A percentile compares a stretch with the other conserved stretches of the same genome.
phyloP scores from a whole-genome alignment of 2,329 filamentous ascomycete species.

The Keithomyces neogunnii region DNA sequence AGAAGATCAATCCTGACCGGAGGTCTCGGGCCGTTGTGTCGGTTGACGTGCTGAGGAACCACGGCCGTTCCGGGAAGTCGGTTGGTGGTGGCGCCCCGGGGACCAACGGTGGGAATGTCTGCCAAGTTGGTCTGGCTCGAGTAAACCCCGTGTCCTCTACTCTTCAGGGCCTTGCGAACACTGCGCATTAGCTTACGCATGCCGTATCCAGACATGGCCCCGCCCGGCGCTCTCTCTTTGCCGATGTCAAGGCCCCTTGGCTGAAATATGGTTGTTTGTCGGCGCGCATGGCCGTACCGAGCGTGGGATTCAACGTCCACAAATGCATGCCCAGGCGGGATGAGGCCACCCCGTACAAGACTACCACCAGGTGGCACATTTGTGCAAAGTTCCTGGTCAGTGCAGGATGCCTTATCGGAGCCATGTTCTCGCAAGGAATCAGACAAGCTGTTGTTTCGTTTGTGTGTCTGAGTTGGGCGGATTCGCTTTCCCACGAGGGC shows the following conservation, averaged over 20 bases:
- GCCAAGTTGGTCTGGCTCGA: conserved; percentile 39
- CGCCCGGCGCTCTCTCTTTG: conserved; percentile 41
- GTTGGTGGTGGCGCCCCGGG: conserved; percentile 46
- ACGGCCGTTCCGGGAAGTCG: conserved; percentile 51
- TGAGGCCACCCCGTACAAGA: conserved; percentile 76
- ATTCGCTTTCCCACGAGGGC: conserved; percentile 50
- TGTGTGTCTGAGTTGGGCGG: conserved; percentile 55
- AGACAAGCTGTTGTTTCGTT: conserved; percentile 78
- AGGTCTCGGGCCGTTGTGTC: conserved; percentile 34
- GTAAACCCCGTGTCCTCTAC: conserved; percentile 35
- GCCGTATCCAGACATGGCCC: conserved; percentile 60
- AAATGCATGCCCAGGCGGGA: conserved; percentile 75
- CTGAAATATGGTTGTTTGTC: conserved; percentile 47
- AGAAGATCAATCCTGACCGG: conserved; percentile 71
- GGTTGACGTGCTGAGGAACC: conserved; percentile 45
- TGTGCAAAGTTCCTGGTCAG: conserved; percentile 49
- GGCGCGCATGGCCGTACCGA: conserved; percentile 33
- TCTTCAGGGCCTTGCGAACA: conserved; percentile 74
- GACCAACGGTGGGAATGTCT: conserved; percentile 39
- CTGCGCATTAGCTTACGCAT: conserved; percentile 83
- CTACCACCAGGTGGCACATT: conserved; percentile 67
- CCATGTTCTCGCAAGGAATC: conserved; percentile 71
- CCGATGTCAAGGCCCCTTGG: conserved; percentile 27
- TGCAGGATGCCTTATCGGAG: conserved; percentile 40
- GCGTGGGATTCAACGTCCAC: conserved; percentile 57